Evolutionary conservation across 208 protist species (phyloP), one percentile per base, ranked within the genome.

Genomic region (Wallacemonas sp.): DNA sequence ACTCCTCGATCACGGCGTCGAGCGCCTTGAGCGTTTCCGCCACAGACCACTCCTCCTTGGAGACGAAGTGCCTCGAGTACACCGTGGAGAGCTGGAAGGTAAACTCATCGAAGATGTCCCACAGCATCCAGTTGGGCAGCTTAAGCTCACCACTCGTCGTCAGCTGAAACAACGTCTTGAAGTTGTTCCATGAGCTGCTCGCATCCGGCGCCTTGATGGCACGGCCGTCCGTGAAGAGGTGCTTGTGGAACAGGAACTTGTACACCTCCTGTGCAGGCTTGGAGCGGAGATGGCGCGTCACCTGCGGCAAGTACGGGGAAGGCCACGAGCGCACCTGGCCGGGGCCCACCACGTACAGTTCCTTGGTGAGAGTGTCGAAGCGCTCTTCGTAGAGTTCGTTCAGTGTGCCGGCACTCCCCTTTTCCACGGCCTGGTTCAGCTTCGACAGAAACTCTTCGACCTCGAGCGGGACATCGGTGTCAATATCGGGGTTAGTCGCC

Each of bases 41-140:
- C 39, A 92, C 73, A 21, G 79, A 71, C 91, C 91, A 96, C 67
- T 87, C 81, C 26, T 58, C 65, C 48, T 72, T 66, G 30, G 73
- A 76, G 36, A 78, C 63, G 69, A 81, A 90, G 50, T 79, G 81
- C 63, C 91, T 87, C 78, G 93, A 85, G 72, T 95, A 93, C 26
- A 93, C 90, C 24, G 90, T 80, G 21, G 87, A 89, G 75, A 96
- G 89, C 66, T 96, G 87, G 70, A 89, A 96, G 3, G 92, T 63
- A 41, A 93, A 93, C 75, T 96, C 87, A 46, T 96, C 91, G 68
- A 96, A 92, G 26, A 96, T 83, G 68, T 96, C 91, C 91, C 91
- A 96, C 50, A 96, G 63, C 68, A 93, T 79, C 71, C 79, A 89
- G 67, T 76, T 92, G 27, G 91, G 91, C 45, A 96, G 77, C 63